Evolutionary conservation across 2,329 filamentous ascomycete genomes (phyloP).

Genomic region (Aspergillus ruber): DNA sequence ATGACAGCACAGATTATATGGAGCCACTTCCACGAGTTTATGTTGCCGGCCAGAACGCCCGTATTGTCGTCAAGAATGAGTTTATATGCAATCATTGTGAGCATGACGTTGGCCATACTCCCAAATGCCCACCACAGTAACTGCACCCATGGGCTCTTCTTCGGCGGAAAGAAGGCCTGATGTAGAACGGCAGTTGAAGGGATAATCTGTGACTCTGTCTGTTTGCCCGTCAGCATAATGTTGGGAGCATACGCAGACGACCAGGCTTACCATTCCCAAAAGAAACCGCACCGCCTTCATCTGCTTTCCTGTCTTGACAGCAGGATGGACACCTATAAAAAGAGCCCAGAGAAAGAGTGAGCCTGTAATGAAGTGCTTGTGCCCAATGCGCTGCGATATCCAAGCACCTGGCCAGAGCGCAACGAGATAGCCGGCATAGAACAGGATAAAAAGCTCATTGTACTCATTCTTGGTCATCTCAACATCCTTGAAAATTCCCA

Average conservation of each 20-base stretch:
- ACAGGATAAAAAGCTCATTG: slow-evolving; percentile 7
- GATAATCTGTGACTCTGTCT: slow-evolving; percentile 23
- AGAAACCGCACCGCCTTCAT: slow-evolving; percentile 6
- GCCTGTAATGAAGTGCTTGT: slow-evolving; percentile 6
- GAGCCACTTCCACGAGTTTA: slow-evolving; percentile 7
- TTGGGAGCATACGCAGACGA: not conserved
- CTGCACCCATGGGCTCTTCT: slow-evolving; percentile 23
- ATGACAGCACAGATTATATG: slow-evolving; percentile 5
- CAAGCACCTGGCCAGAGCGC: slow-evolving; percentile 6
- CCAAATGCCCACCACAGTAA: slow-evolving; percentile 24
- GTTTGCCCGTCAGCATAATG: not conserved
- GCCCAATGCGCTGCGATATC: slow-evolving; percentile 4
- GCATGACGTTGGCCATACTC: slow-evolving; percentile 20
- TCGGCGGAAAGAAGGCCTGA: slow-evolving; percentile 21
- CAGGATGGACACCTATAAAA: slow-evolving; percentile 2
- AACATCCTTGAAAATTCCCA: slow-evolving; percentile 6
- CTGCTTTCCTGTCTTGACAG: slow-evolving; percentile 5
- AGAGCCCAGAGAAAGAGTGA: slow-evolving; percentile 7
- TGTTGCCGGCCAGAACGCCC: slow-evolving; percentile 2
- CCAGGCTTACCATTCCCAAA: slow-evolving; percentile 2
- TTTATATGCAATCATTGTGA: slow-evolving; percentile 24
- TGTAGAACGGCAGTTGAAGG: slow-evolving; percentile 21
- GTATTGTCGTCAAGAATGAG: slow-evolving; percentile 9
- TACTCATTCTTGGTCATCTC: slow-evolving; percentile 7
- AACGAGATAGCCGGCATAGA: slow-evolving; percentile 8